Base-by-base conservation (phyloP, 2,329 filamentous ascomycete species). In the Cytospora paraplurivora region DNA sequence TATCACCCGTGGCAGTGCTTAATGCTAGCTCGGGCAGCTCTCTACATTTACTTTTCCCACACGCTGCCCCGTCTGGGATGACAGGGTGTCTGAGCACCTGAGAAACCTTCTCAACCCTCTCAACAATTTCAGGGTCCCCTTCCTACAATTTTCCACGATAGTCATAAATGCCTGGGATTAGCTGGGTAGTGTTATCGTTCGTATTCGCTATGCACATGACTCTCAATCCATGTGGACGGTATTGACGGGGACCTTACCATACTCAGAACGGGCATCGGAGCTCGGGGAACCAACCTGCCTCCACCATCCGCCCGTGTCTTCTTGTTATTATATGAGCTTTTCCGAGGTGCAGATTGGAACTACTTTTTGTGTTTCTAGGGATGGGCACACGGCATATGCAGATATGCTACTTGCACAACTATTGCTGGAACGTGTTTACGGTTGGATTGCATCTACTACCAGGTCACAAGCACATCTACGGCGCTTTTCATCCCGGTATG, bases 181-280 rank as follows among this genome's bases (percentile, higher is more conserved):
- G 21, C 8, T 21, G 47, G 8, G 37, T 10, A 49, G n/a, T 51
- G 51, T 38, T 44, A 19, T 47, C 38, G 27, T 37, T 61, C 51
- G 7, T 37, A 27, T 27, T 49, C 37, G 27, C 34, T 19, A 38
- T 19, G 12, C 37, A 21, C 59, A 49, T 61, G 38, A 61, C 59
- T 55, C 59, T 55, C 51, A 38, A 15, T 21, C 51, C 38, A 55
- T 55, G 59, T 55, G 32, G 49, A 52, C 47, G 15, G 52, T 19
- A 41, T 3, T 7, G 15, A 59, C 12, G 11, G 12, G 15, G 41
- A 33, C 50, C 17, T 38, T 49, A 44, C 51, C 49, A 13, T 55
- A 55, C 49, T 50, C 32, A 55, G 19, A 50, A 11, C 44, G 32
- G 15, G 21, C 34, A 44, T 35, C 17, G n/a, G 44, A 19, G 5